Base-by-base conservation (phyloP, 805 yeast genomes). In the Scheffersomyces stipitis region DNA sequence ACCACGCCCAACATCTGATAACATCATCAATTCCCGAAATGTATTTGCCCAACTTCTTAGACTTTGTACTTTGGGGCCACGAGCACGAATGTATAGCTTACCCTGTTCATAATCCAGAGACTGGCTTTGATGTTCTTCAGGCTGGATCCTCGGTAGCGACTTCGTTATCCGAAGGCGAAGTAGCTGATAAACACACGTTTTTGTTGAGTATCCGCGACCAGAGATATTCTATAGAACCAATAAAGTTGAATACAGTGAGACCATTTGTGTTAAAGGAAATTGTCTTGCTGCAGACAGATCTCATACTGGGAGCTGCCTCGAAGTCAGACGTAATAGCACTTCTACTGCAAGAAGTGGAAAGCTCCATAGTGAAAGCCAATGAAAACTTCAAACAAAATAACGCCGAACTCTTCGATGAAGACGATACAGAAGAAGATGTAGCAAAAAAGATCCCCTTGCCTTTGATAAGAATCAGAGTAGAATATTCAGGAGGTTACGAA, bases 91-190 rank as follows among this genome's bases (percentile, higher is more conserved):
- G 97, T 53, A 72, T 82, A 4, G 86, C 91, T 1, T 78, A 76
- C 40, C 79, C 95, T 0, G 73, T 69, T 1, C 67, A 67, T 30
- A 83, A 83, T 49, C 67, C 78, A 1, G 72, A 71, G 8, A 75
- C 74, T 2, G 83, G 82, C 1, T 88, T 91, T 53, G 79, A 79
- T 37, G 88, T 89, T 0, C 69, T 93, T 26, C 96, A 89, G 56
- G 93, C 96, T 0, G 99, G 99, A 1, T 86, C 96, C 1, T 85
- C 96, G 0, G 85, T 93, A 13, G 97, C 96, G 0, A 93, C 99
- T 0, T 82, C 96, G 2, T 66, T 93, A 16, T 77, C 86, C 41
- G 93, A 85, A 36, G 95, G 91, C 8, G 99, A 93, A 55, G 76
- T 87, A 0, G 71, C 78, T 12, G 77, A 73, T 23, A 93, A 93